Evolutionary conservation across 768 basidiomycete species (phyloP).

Genomic region (Pisolithus marmoratus): DNA sequence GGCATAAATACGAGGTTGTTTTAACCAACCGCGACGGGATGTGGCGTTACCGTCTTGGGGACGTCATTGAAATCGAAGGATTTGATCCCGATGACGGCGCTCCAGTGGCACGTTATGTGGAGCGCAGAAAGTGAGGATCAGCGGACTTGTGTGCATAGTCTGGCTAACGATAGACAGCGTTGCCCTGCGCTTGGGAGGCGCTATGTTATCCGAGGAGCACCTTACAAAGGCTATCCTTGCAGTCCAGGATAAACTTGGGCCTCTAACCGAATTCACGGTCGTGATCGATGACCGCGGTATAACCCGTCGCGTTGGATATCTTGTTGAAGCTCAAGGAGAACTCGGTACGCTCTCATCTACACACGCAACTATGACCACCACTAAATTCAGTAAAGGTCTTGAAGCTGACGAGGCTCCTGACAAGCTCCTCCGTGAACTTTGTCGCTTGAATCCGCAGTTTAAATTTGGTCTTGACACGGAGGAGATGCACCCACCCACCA

Average conservation of each 20-base stretch:
- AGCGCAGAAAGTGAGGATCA: constrained; percentile 14
- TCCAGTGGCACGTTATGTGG: constrained; percentile 15
- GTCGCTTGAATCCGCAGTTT: constrained; percentile 3
- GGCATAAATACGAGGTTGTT: constrained; percentile 14
- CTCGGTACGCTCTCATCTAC: not conserved
- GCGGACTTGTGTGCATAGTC: not conserved
- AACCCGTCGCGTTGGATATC: not conserved
- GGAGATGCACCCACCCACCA: constrained; percentile 6
- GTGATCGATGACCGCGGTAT: constrained; percentile 11
- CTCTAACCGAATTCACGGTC: constrained; percentile 11
- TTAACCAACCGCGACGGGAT: constrained; percentile 16
- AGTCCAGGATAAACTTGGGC: constrained; percentile 7
- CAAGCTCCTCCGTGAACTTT: constrained; percentile 1
- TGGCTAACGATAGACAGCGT: constrained; percentile 1
- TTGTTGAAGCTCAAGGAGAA: not conserved
- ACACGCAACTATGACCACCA: too few species aligned
- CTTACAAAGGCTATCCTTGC: constrained; percentile 10
- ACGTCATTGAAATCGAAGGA: constrained; percentile 13
- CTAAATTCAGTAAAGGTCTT: not conserved
- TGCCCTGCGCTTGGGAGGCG: constrained; percentile 1
- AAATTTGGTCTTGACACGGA: not conserved
- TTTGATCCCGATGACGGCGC: constrained; percentile 15
- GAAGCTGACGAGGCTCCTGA: not conserved
- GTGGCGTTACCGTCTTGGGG: constrained; percentile 21
- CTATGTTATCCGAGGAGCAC: constrained; percentile 9